Percentiles rank a stretch among this genome's conserved stretches.
phyloP scores from a whole-genome alignment of 2,329 filamentous ascomycete genomes.

The Xylariaceae sp. region DNA sequence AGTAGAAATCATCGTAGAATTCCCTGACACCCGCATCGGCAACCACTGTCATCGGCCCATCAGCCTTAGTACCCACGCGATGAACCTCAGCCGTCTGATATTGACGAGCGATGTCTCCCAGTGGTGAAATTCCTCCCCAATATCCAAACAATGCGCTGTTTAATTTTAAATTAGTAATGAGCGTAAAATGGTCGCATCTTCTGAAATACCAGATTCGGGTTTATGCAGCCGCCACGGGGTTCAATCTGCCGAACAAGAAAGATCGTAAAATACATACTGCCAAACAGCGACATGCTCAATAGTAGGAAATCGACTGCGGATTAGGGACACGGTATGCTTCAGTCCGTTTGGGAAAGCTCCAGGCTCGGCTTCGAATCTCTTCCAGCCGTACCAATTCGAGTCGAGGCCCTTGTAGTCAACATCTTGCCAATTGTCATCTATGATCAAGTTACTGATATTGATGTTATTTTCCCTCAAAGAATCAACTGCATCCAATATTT shows the following conservation, averaged over 20 bases:
- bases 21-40: constrained; percentile 66
- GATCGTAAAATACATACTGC: constrained; percentile 49
- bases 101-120: constrained; percentile 66
- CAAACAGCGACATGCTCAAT: constrained; percentile 87
- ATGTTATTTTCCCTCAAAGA: constrained; percentile 67
- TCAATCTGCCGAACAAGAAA: not conserved
- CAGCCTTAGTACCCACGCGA: constrained; percentile 48
- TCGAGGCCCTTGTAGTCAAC: constrained; percentile 52
- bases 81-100: constrained; percentile 70
- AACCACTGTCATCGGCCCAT: constrained; percentile 67
- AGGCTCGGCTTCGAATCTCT: constrained; percentile 79
- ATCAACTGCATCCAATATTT: constrained; percentile 71
- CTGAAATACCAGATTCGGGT: no score
- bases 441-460: constrained; percentile 79
- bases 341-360: constrained; percentile 76
- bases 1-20: constrained; percentile 90
- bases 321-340: constrained; percentile 62
- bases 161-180: not conserved
- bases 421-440: constrained; percentile 96
- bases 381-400: constrained; percentile 63
- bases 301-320: constrained; percentile 64
- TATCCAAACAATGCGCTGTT: constrained; percentile 67
- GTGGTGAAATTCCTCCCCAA: constrained; percentile 81
- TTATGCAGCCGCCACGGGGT: not conserved
- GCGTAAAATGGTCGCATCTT: not conserved